Evolutionary conservation across 1,284 basidiomycete species (phyloP), one percentile per base, ranked within the genome.

Genomic region (Pseudozyma hubeiensis): DNA sequence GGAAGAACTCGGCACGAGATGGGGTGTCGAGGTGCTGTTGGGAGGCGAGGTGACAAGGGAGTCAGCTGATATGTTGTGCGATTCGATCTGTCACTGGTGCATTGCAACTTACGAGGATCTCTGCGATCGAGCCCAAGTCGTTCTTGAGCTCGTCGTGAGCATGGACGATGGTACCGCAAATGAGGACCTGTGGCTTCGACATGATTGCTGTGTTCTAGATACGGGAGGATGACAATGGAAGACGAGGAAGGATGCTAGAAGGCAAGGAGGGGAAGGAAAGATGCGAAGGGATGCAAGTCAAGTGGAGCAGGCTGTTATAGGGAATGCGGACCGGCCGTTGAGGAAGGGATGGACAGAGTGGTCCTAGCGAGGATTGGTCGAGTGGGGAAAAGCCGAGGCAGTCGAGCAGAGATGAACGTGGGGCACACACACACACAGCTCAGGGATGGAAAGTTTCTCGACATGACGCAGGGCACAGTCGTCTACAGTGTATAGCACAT

Each of bases 61-160:
- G 40, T 41, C 40, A n/a, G 16, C 7, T 41, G 10, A 16, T 7
- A 3, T 7, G 10, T 13, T n/a, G 40, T 14, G 40, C 7, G 7
- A 41, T 16, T 16, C 16, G 33, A 16, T 76, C 77, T 53, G 89
- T 73, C 4, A 80, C 83, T 31, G 85, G 79, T 89, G 88, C 19
- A n/a, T 41, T 13, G 33, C 89, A 79, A 68, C 70, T 64, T 63
- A 75, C 71, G 41, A 77, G 56, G n/a, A 67, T 59, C 49, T 75
- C 55, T 50, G 67, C 63, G 37, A 75, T 51, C 33, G 66, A 55
- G 39, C 75, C 64, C 19, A 77, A 64, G 44, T 70, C 66, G 56
- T 65, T 66, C 45, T 72, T 73, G 66, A 75, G 66, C 71, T 75
- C 63, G 46, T 71, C 50, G 62, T 75, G 66, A 62, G 70, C 75